A percentile compares a stretch with the other conserved stretches of the same genome.
Evolutionary conservation across 2,329 filamentous ascomycete species (phyloP).

Genomic region (Paecilomyces fulvus): DNA sequence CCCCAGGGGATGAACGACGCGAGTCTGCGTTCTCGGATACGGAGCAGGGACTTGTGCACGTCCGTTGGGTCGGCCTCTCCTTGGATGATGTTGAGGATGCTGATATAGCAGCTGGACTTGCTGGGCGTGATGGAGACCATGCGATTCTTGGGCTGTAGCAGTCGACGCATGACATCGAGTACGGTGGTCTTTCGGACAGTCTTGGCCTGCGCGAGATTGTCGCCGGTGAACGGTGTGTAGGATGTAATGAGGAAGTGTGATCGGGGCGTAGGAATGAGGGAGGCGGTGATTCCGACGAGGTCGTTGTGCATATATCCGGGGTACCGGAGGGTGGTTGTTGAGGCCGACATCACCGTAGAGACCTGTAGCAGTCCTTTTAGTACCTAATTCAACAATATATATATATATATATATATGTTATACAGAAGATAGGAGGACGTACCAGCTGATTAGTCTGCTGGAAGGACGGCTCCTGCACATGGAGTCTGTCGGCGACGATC

Average conservation of each 20-base stretch:
- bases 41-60: constrained; percentile 92
- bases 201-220: constrained; percentile 94
- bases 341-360: constrained; percentile 97
- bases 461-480: constrained; percentile 92
- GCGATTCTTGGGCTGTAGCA: constrained; percentile 95
- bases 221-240: constrained; percentile 94
- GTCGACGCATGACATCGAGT: constrained; percentile 88
- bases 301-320: constrained; percentile 99
- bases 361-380: constrained; percentile 40
- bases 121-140: constrained; percentile 96
- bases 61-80: constrained; percentile 97
- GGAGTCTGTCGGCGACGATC: constrained; percentile 88
- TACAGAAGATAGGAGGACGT: constrained; percentile 11
- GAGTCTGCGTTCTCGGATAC: constrained; percentile 86
- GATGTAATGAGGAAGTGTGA: constrained; percentile 98
- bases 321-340: constrained; percentile 91
- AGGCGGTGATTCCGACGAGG: constrained; percentile 91
- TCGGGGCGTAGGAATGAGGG: constrained; percentile 88
- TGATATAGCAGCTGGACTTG: constrained; percentile 98
- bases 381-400: background rate
- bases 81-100: constrained; percentile 97
- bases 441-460: constrained; percentile 96
- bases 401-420: background rate
- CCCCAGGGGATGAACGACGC: constrained; percentile 99
- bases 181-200: constrained; percentile 98